Conservation (phyloP, 768 basidiomycete species). For the Antrodiella citrinella region DNA sequence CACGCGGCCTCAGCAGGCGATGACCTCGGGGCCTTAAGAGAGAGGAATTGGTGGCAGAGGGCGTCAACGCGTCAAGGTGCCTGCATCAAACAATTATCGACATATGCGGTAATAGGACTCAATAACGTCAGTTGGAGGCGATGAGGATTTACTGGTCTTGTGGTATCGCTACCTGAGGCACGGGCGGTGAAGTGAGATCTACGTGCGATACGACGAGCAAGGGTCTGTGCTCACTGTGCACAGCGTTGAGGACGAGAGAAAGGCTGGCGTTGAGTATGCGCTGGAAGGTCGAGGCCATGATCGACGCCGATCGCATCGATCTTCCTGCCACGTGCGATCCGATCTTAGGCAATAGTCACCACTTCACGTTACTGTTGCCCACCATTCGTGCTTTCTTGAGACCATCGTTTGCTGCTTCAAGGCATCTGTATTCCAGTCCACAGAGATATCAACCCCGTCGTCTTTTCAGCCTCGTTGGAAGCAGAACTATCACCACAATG, state of each 20-base stretch:
- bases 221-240: not conserved
- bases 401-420: not conserved
- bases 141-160: too few relatives aligned
- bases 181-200: not conserved
- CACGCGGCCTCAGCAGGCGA: not conserved
- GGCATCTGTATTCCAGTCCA: not conserved
- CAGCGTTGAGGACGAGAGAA: not conserved
- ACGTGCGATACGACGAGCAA: not conserved
- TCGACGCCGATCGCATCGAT: not conserved
- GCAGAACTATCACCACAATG: slow-evolving; percentile 29
- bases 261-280: not conserved
- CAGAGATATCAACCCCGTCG: not conserved
- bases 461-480: not conserved
- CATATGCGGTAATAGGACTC: not conserved
- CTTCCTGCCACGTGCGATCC: not conserved
- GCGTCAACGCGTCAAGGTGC: not conserved
- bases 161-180: too few relatives aligned
- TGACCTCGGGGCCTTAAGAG: not conserved
- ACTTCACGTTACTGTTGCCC: not conserved
- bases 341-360: not conserved
- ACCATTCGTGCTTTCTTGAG: not conserved
- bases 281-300: not conserved
- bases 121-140: not conserved
- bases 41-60: not conserved
- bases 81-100: not conserved